Evolutionary conservation across 805 yeast species (phyloP).

Genomic region (Candida bentonensis): DNA sequence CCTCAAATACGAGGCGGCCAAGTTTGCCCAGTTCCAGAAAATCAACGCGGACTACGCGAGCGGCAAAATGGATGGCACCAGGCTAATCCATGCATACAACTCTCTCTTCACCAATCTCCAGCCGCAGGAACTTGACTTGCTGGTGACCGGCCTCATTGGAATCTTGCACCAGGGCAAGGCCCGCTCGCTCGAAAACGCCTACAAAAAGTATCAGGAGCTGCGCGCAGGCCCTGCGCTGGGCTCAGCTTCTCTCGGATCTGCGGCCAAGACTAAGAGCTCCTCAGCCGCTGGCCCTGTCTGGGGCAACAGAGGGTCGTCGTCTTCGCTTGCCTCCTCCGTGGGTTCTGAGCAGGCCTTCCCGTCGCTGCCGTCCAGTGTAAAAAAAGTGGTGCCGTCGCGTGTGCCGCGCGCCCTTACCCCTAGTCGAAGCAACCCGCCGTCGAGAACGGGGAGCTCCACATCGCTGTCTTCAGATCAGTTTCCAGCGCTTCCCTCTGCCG

Average conservation of each 20-base stretch:
- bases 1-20: slow-evolving; percentile 36
- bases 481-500: slow-evolving; percentile 32
- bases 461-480: slow-evolving; percentile 23
- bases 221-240: slow-evolving; percentile 1
- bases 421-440: slow-evolving; percentile 2
- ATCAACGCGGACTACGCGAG: slow-evolving; percentile 35
- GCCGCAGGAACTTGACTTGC: slow-evolving; percentile 5
- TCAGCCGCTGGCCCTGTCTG: slow-evolving; percentile 2
- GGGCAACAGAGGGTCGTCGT: slow-evolving; percentile 4
- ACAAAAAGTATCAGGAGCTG: slow-evolving; percentile 4
- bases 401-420: slow-evolving; percentile 3
- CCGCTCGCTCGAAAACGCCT: slow-evolving; percentile 4
- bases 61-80: slow-evolving; percentile 33
- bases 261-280: slow-evolving; percentile 1
- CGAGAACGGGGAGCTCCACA: slow-evolving; percentile 9
- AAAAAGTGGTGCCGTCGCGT: slow-evolving; percentile 1
- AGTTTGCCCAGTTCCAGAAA: slow-evolving; percentile 34
- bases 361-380: slow-evolving; percentile 4
- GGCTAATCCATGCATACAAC: slow-evolving; percentile 33
- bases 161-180: slow-evolving; percentile 1
- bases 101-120: slow-evolving; percentile 31
- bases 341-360: slow-evolving; percentile 8
- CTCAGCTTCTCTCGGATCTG: background rate
- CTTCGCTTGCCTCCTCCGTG: background rate
- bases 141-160: slow-evolving; percentile 4